A percentile compares a stretch with the other conserved stretches of the same genome.
Conservation (phyloP, 805 yeast species). For the Zygosaccharomyces pseudorouxii region DNA sequence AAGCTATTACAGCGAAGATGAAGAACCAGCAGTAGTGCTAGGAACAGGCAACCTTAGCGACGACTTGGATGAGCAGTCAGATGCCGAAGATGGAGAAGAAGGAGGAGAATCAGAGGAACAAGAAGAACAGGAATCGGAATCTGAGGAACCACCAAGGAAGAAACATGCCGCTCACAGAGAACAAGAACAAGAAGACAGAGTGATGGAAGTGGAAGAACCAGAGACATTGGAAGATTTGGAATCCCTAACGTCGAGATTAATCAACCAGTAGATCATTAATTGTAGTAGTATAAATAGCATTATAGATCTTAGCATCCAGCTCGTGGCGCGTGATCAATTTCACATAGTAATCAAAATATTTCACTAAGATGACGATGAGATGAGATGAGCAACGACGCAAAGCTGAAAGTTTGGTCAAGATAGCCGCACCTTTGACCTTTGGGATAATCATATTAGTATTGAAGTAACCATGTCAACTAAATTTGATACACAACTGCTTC, state of each 20-base stretch:
- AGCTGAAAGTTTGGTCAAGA: neutral
- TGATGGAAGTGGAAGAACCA: conserved; percentile 80
- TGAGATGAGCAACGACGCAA: neutral
- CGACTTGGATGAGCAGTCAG: conserved; percentile 40
- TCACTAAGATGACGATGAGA: neutral
- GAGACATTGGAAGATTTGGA: conserved; percentile 91
- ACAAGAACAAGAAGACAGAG: conserved; percentile 25
- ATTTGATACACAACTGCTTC: conserved; percentile 28
- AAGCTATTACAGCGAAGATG: conserved; percentile 22
- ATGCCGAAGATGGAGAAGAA: conserved; percentile 18
- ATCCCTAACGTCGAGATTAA: conserved; percentile 61
- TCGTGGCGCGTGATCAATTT: conserved; percentile 3
- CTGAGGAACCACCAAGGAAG: conserved; percentile 31
- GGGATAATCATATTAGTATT: neutral
- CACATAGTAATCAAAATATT: neutral
- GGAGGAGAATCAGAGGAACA: conserved; percentile 11
- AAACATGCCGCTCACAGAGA: conserved; percentile 29
- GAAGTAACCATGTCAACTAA: conserved; percentile 14
- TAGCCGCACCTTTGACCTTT: neutral
- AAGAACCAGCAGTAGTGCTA: conserved; percentile 30
- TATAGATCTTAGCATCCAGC: conserved; percentile 4
- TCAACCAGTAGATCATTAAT: conserved; percentile 18
- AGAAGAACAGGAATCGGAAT: conserved; percentile 22
- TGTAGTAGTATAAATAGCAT: neutral
- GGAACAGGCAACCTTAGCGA: conserved; percentile 36